These are phyloP conservation scores for Pulveroboletus frians DNA, from an alignment of 768 basidiomycete species.

Conservation along the genomic window DNA sequence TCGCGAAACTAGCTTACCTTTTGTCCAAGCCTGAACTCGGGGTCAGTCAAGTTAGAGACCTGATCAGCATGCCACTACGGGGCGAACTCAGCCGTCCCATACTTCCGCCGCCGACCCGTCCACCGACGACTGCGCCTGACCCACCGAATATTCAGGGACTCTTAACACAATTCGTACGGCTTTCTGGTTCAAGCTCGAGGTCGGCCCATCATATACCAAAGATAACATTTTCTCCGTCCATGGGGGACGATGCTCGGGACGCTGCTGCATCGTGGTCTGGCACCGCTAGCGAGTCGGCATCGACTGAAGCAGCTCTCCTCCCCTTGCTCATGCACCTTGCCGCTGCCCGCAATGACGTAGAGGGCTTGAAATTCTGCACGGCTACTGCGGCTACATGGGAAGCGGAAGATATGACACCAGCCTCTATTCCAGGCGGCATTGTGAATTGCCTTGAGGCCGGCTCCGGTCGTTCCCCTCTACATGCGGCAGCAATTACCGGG, in stretches of 20 bases:
- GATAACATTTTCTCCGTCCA: conserved; percentile 30
- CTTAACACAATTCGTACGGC: conserved; percentile 62
- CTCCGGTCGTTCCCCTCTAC: conserved; percentile 71
- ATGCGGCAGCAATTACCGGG: conserved; percentile 73
- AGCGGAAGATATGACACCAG: conserved; percentile 15
- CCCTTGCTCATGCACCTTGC: conserved; percentile 80
- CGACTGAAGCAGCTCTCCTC: conserved; percentile 63
- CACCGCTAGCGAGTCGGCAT: conserved; percentile 71
- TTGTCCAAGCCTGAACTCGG: conserved; percentile 80
- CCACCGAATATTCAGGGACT: conserved; percentile 60
- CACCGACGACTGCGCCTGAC: conserved; percentile 37
- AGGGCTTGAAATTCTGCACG: conserved; percentile 59
- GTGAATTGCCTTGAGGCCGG: conserved; percentile 68
- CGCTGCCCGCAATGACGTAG: conserved; percentile 62
- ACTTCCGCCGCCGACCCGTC: conserved; percentile 40
- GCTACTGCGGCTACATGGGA: conserved; percentile 22
- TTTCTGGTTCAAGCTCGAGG: conserved; percentile 47
- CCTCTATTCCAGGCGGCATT: conserved; percentile 55
- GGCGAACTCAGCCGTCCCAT: conserved; percentile 75
- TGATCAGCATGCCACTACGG: conserved; percentile 75
- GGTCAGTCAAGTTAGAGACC: conserved; percentile 59
- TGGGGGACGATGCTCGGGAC: conserved; percentile 38
- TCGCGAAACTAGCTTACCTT: conserved; percentile 86
- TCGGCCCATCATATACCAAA: conserved; percentile 34
- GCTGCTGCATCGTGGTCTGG: conserved; percentile 66